A percentile compares a stretch with the other conserved stretches of the same genome.
Conservation (phyloP, 73 alveolate species). For the Diophrys sp. region DNA sequence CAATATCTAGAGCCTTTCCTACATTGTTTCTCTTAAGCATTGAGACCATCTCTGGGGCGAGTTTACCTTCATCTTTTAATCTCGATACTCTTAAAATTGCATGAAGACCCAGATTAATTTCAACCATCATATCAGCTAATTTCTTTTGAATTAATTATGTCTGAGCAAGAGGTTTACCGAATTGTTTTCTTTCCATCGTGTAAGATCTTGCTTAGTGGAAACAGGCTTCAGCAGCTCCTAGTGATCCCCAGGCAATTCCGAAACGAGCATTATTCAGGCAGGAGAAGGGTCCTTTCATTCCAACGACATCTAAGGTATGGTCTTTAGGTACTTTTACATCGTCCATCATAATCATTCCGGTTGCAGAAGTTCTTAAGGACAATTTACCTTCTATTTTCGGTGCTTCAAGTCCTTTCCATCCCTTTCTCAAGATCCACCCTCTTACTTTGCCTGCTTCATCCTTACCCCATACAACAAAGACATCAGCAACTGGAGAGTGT, state of each 20-base stretch:
- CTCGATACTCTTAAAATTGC: constrained; percentile 63
- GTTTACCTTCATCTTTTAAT: constrained; percentile 72
- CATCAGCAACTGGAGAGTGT: constrained; percentile 93
- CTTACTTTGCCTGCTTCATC: constrained; percentile 73
- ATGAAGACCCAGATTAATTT: constrained; percentile 72
- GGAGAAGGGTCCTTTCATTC: constrained; percentile 93
- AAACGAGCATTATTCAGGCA: constrained; percentile 90
- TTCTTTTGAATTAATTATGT: constrained; percentile 74
- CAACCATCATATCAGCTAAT: constrained; percentile 88
- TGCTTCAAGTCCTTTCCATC: constrained; percentile 88
- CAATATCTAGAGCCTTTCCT: constrained; percentile 77
- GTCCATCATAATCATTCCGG: constrained; percentile 94
- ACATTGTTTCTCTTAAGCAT: constrained; percentile 89
- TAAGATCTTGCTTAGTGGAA: constrained; percentile 71
- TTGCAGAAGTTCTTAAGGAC: constrained; percentile 85
- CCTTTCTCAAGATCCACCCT: constrained; percentile 83
- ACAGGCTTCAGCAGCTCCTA: constrained; percentile 96
- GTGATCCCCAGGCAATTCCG: constrained; percentile 95
- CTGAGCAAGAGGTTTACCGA: constrained; percentile 76
- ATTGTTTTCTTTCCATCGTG: constrained; percentile 76
- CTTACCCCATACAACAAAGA: constrained; percentile 88
- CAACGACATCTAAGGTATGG: constrained; percentile 66
- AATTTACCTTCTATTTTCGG: constrained; percentile 92
- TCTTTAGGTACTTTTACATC: constrained; percentile 88
- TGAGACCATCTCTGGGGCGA: constrained; percentile 90